Evolutionary conservation across 1,284 basidiomycete species (phyloP), one percentile per base, ranked within the genome.

Genomic region (Ustilago sp.): DNA sequence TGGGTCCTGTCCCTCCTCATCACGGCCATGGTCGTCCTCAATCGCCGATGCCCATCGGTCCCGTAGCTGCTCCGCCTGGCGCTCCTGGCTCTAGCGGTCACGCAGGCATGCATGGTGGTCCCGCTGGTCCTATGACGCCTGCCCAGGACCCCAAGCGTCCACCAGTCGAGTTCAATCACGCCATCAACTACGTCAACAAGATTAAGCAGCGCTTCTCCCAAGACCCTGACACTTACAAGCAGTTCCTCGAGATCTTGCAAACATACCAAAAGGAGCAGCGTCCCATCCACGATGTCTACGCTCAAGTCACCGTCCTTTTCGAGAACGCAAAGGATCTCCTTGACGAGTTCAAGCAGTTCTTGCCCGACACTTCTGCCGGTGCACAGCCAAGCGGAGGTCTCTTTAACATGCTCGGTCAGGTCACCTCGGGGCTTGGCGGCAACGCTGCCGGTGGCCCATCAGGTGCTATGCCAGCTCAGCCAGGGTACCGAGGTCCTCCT

Each of bases 121-220:
- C 74, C 1, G 48, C 66, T 43, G 75, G 71, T 15, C 69, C 77
- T 4, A 72, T 72, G 67, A 76, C 74, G 15, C 74, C 74, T 23
- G 64, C 72, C 4, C 74, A 73, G 8, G 79, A 75, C 38, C 69
- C 66, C 48, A 77, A 79, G 59, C 79, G 86, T 1, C 88, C 88
- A n/a, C 88, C 88, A 36, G 87, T 90, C 74, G 95, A 98, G 86
- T 98, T 99, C 89, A 95, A 98, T 86, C 94, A 96, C 85, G 97
- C 97, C 28, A 98, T 99, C 80, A 92, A 94, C 82, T 99, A 96
- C 86, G 92, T 99, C 80, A 98, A 98, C 90, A 96, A 95, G 89
- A 99, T 99, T 89, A 99, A 99, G 88, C 92, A 92, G 52, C 91
- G 95, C 56, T 99, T 93, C 87, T 89, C 91, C n/a, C 91, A 93